Percentiles rank a stretch among this genome's conserved stretches.
Conservation (phyloP, 2,329 filamentous ascomycete species). For the Alternaria tenuissima region DNA sequence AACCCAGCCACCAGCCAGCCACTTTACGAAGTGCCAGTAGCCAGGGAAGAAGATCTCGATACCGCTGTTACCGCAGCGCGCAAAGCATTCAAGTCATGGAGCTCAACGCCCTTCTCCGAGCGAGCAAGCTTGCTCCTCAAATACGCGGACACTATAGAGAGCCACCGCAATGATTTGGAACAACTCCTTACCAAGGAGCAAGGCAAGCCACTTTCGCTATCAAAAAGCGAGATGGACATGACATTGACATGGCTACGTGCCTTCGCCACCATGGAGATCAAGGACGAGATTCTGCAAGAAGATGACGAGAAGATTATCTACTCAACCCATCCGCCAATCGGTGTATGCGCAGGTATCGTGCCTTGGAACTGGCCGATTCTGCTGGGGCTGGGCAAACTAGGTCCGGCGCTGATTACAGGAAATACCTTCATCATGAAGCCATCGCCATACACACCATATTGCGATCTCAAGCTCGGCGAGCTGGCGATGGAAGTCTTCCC, state of each 20-base stretch:
- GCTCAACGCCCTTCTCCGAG: slow-evolving; percentile 26
- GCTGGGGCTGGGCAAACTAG: slow-evolving; percentile 60
- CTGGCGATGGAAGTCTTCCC: slow-evolving; percentile 66
- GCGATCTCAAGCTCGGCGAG: slow-evolving; percentile 66
- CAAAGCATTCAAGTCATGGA: slow-evolving; percentile 57
- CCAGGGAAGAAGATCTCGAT: slow-evolving; percentile 58
- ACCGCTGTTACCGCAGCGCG: slow-evolving; percentile 56
- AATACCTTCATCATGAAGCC: slow-evolving; percentile 66
- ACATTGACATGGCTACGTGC: slow-evolving; percentile 41
- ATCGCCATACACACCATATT: slow-evolving; percentile 65
- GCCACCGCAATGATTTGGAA: slow-evolving; percentile 28
- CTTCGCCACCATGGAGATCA: slow-evolving; percentile 38
- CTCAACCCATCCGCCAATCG: slow-evolving; percentile 55
- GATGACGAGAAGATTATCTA: slow-evolving; percentile 47
- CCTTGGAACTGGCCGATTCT: slow-evolving; percentile 55
- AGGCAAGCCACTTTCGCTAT: slow-evolving; percentile 35
- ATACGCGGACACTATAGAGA: slow-evolving; percentile 33
- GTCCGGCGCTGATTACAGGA: slow-evolving; percentile 64
- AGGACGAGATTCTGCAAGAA: not conserved
- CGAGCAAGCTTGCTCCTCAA: slow-evolving; percentile 27
- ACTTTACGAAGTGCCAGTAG: slow-evolving; percentile 59
- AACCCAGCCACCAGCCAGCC: slow-evolving; percentile 60
- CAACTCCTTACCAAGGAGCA: slow-evolving; percentile 35
- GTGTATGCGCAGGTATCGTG: slow-evolving; percentile 52
- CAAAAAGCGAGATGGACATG: slow-evolving; percentile 25